Evolutionary conservation across 1,284 basidiomycete genomes (phyloP), one percentile per base, ranked within the genome.

Genomic region (Ceratobasidium sp.): DNA sequence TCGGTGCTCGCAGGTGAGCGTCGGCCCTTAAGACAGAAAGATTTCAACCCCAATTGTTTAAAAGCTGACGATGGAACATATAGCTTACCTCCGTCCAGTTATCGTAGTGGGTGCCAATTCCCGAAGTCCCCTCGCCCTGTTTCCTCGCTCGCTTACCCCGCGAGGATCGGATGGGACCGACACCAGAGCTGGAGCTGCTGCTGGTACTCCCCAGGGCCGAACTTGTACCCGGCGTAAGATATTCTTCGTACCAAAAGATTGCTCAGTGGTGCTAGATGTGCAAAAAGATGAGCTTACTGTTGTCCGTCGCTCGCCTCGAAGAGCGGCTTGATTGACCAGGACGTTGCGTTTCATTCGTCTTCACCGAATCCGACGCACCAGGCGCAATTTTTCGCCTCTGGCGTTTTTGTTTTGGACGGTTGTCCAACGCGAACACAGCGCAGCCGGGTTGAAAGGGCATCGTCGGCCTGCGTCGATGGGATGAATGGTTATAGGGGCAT

Each of bases 391-490:
- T 46, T 33, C 54, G 38, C 59, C 59, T 74, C n/a, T 57, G 71
- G 26, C 71, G 71, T 40, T 44, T 62, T 40, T 50, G 61, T n/a
- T 74, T 74, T 2, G 59, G 59, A 7, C 71, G 71, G 20, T 52
- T 46, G 4, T 23, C n/a, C 2, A 74, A 33, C 13, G 59, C 2
- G 23, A 62, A 74, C 23, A 66, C n/a, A 33, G 33, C 20, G 10
- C 20, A n/a, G 3, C 61, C 61, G 7, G 61, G 61, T 40, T 64
- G 61, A 4, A 26, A 33, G 50, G 65, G 48, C 71, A 74, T 74
- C 71, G 57, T 74, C 71, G 68, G 61, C 71, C 71, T 38, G 71
- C 71, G 71, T 57, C 71, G 71, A 74, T 54, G 71, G 23, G 44
- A 3, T 38, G 56, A n/a, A 48, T 17, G 48, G 5, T n/a, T 64